A percentile compares a stretch with the other conserved stretches of the same genome.
These are phyloP conservation scores for Tolypocladium endophyticum DNA, from an alignment of 2,329 filamentous ascomycete species.

Conservation along the genomic window DNA sequence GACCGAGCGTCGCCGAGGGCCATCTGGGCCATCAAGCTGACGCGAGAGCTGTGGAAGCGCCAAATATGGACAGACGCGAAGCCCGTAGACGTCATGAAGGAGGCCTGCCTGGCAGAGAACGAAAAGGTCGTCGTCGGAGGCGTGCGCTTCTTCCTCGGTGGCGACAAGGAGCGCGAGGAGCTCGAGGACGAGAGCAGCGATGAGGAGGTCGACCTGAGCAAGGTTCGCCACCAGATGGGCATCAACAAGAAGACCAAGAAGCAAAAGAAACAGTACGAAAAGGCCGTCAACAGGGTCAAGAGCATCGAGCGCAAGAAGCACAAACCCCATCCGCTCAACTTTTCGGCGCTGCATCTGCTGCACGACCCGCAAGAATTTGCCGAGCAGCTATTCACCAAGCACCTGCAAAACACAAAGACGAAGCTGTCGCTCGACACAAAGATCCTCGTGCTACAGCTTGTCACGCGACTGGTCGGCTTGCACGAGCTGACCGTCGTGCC, in stretches of 20 bases:
- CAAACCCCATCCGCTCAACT: conserved; percentile 81
- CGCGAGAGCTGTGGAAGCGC: conserved; percentile 89
- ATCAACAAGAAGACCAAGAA: conserved; percentile 98
- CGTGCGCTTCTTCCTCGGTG: conserved; percentile 88
- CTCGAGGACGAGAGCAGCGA: conserved; percentile 81
- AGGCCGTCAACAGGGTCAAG: conserved; percentile 74
- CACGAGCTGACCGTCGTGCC: conserved; percentile 85
- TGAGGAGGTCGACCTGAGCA: conserved; percentile 67
- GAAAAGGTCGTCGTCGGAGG: conserved; percentile 85
- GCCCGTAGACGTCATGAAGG: conserved; percentile 96
- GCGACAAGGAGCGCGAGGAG: conserved; percentile 92
- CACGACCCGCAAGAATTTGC: conserved; percentile 93
- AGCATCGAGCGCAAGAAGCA: conserved; percentile 79
- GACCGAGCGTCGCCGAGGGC: conserved; percentile 78
- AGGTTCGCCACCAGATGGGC: conserved; percentile 71
- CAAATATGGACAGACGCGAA: conserved; percentile 94
- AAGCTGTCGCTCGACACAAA: conserved; percentile 84
- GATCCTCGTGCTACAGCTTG: conserved; percentile 78
- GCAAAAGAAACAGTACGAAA: conserved; percentile 66
- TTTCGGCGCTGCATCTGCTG: conserved; percentile 86
- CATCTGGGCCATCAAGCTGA: conserved; percentile 93
- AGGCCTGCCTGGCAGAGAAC: conserved; percentile 78
- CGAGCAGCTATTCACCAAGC: conserved; percentile 80
- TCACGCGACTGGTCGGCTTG: conserved; percentile 81
- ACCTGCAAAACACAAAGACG: conserved; percentile 76